Base-by-base conservation (phyloP, 148 eudicot species). In the Vaccinium macrocarpon region DNA sequence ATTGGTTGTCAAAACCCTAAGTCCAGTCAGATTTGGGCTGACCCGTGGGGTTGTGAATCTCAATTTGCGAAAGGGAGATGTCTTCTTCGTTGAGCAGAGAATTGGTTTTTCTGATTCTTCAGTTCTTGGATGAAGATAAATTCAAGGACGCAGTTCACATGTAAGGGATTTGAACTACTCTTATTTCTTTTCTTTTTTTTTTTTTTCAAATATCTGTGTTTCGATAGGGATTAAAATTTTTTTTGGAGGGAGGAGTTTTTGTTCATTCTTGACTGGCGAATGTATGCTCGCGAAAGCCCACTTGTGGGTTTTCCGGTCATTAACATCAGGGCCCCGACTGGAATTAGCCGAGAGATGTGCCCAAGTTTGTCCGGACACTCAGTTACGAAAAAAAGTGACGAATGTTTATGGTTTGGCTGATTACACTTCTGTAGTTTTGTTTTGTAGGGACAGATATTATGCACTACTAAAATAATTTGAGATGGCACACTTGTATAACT, bases 61-160 rank as follows among this genome's bases (percentile, higher is more conserved):
- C 85, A 42, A 70, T 51, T 81, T 55, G 71, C 46, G 56, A 1
- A 25, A 48, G 5, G 51, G 75, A 77, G 80, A 91, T 87, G 93
- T 80, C 91, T n/a, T 83, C 90, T 11, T 83, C 90, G 15, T 80
- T 91, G 50, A 86, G 88, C 80, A 86, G 86, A 88, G 93, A 91
- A 18, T 84, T 91, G 49, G 88, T 91, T 81, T 87, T 91, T 32
- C 73, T 91, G 83, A 87, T 91, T 81, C 90, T 91, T 62, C 93
- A 91, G 85, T 91, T 88, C 83, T 85, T 91, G 9, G 91, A 90
- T 49, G 93, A 91, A 80, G 93, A 91, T 84, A 88, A 86, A 32
- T 91, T 85, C 81, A 89, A 86, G 57, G 90, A 88, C 1, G 68
- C 93, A 3, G 89, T 84, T 46, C 92, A 88, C 78, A 88, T 11